A percentile compares a stretch with the other conserved stretches of the same genome.
Evolutionary conservation across 2,329 filamentous ascomycete genomes (phyloP).

Genomic region (Monosporascus sp.): DNA sequence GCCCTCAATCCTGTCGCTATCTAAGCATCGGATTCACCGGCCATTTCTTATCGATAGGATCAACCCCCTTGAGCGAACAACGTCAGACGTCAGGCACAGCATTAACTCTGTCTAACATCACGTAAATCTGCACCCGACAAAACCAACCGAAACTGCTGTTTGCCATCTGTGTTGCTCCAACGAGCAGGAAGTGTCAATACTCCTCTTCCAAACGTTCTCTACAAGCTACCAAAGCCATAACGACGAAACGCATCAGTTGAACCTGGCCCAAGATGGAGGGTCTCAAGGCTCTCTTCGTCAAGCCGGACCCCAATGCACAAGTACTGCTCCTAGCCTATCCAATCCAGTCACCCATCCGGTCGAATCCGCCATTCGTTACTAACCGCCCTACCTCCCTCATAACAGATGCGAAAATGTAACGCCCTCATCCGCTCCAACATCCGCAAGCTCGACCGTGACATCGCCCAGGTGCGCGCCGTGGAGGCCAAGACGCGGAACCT

Average conservation of each 20-base stretch:
- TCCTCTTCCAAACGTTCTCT: not conserved
- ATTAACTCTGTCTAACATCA: too few species aligned
- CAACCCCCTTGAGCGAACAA: not conserved
- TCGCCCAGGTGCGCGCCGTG: slow-evolving; percentile 68
- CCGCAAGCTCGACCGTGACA: slow-evolving; percentile 92
- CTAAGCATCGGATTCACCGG: not conserved
- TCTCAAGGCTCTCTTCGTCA: slow-evolving; percentile 79
- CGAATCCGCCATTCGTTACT: not conserved
- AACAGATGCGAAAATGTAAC: slow-evolving; percentile 91
- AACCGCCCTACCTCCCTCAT: not conserved
- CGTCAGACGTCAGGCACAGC: not conserved
- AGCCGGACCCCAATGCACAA: slow-evolving; percentile 89
- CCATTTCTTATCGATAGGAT: not conserved
- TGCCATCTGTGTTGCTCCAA: slow-evolving; percentile 1
- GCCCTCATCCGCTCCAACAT: slow-evolving; percentile 81
- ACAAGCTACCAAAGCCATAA: not conserved
- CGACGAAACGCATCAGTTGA: too few species aligned
- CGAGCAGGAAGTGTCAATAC: not conserved
- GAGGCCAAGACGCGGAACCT: slow-evolving; percentile 80
- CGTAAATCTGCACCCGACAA: too few species aligned
- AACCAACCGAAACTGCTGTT: too few species aligned
- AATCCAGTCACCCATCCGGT: not conserved
- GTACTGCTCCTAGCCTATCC: slow-evolving; percentile 39
- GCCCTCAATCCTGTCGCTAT: too few species aligned
- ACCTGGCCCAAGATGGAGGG: slow-evolving; percentile 64